phyloP scores from a whole-genome alignment of 139 green algal species.

The Haematococcus lacustris region DNA sequence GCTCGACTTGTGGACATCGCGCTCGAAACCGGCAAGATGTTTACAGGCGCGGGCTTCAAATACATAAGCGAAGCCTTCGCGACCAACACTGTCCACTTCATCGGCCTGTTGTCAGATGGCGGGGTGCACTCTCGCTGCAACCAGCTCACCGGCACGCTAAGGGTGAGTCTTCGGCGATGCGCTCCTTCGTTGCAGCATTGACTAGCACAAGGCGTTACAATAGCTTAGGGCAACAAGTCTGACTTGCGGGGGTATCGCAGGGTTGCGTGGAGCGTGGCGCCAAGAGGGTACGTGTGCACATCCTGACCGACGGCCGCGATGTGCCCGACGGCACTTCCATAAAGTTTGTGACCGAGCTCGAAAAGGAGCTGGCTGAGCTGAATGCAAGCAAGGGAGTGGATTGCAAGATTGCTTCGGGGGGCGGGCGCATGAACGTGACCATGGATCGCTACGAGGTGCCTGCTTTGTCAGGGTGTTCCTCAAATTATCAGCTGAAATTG shows the following conservation, averaged over 20 bases:
- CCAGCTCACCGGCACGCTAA: constrained; percentile 59
- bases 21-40: constrained; percentile 73
- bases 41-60: constrained; percentile 75
- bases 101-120: constrained; percentile 88
- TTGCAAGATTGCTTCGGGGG: constrained; percentile 83
- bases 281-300: constrained; percentile 84
- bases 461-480: no score
- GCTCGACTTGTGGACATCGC: constrained; percentile 87
- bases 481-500: no score
- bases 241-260: no score
- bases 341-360: constrained; percentile 64
- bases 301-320: constrained; percentile 91
- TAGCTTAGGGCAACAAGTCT: no score
- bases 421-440: constrained; percentile 89
- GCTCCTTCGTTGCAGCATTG: no score
- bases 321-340: constrained; percentile 81
- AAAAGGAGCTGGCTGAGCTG: constrained; percentile 50
- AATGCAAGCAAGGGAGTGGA: constrained; percentile 41
- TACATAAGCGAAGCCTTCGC: constrained; percentile 67
- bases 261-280: constrained; percentile 72
- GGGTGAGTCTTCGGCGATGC: constrained; percentile 1
- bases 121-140: constrained; percentile 88
- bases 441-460: constrained; percentile 95
- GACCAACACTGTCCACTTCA: constrained; percentile 88
- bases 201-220: no score